Evolutionary conservation across 2,329 filamentous ascomycete genomes (phyloP), one percentile per base, ranked within the genome.

Genomic region (Calonectria leucothoes): DNA sequence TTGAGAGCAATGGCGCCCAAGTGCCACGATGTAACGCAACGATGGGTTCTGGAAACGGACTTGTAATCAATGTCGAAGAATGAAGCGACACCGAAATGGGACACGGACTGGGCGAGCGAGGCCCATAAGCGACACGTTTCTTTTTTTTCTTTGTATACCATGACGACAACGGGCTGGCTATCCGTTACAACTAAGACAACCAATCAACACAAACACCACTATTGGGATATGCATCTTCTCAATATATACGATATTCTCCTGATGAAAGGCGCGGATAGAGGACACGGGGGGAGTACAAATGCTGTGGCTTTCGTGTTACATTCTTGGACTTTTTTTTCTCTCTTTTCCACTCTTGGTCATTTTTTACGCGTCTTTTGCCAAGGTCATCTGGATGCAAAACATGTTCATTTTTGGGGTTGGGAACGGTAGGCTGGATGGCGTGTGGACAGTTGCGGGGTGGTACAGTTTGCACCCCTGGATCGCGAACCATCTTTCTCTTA

Each of bases 241-340:
- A 63, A 70, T 71, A 67, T 74, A 73, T 63, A 74, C 73, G 65
- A 80, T 61, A 72, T 67, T 78, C 72, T 69, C 74, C 75, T 78
- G 71, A 79, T 65, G 77, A 80, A 77, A 64, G 74, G 72, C 73
- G 77, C 51, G 76, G 76, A 79, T 80, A 80, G 77, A 80, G 77
- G 79, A 74, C 70, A 79, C 55, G 76, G 77, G 77, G 77, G 77
- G 79, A 79, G 78, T 80, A 80, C 66, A 78, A 73, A 71, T 65
- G 71, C 66, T 69, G 67, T 57, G 72, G 67, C 71, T 73, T 77
- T 27, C 64, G 39, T 68, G 69, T 70, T 63, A 31, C 48, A 39
- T 59, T 35, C 14, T 61, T 25, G 55, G 45, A 20, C 31, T 51
- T 69, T 48, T 27, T 61, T 25, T 48, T 57, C n/a, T 45, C n/a